A percentile compares a stretch with the other conserved stretches of the same genome.
These are phyloP conservation scores for Pharus latifolius DNA, from an alignment of 176 grass and related monocot species.

Conservation along the genomic window DNA sequence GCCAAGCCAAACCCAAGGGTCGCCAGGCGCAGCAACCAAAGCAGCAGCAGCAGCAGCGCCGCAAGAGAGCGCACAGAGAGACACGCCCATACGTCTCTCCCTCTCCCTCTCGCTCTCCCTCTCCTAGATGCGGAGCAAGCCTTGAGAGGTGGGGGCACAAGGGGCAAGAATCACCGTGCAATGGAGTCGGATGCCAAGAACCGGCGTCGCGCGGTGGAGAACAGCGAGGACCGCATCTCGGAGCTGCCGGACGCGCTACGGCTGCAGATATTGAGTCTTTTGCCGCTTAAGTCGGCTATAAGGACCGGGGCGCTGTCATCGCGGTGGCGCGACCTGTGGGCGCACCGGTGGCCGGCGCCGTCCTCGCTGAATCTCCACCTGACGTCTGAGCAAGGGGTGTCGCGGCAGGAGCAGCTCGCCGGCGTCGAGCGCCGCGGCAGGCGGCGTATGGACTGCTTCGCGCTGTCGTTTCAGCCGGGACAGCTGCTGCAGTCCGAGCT, in stretches of 20 bases:
- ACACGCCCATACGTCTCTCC: conserved; percentile 39
- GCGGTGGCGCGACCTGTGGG: conserved; percentile 46
- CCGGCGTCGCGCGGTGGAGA: not conserved
- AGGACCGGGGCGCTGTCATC: conserved; percentile 38
- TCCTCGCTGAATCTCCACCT: conserved; percentile 18
- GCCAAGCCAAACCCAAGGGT: not conserved
- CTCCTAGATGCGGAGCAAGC: conserved; percentile 12
- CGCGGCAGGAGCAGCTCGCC: not conserved
- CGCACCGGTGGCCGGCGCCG: conserved; percentile 44
- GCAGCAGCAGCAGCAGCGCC: not conserved
- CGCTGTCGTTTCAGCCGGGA: conserved; percentile 39
- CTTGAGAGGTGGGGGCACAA: not conserved
- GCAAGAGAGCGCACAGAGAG: conserved; percentile 4
- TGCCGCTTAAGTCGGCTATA: conserved; percentile 63
- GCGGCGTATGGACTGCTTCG: conserved; percentile 43
- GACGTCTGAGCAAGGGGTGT: not conserved
- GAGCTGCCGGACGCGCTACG: conserved; percentile 47
- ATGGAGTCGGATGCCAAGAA: not conserved
- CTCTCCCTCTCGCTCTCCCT: not conserved
- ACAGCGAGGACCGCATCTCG: conserved; percentile 41
- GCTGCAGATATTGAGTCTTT: conserved; percentile 56
- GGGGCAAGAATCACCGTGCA: not conserved
- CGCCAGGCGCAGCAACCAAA: conserved; percentile 1
- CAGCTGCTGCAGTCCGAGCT: conserved; percentile 42
- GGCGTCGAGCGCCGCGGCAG: conserved; percentile 11